Percentiles rank a stretch among this genome's conserved stretches.
phyloP scores from a whole-genome alignment of 1,284 basidiomycete genomes.

The Earliella scabrosa region DNA sequence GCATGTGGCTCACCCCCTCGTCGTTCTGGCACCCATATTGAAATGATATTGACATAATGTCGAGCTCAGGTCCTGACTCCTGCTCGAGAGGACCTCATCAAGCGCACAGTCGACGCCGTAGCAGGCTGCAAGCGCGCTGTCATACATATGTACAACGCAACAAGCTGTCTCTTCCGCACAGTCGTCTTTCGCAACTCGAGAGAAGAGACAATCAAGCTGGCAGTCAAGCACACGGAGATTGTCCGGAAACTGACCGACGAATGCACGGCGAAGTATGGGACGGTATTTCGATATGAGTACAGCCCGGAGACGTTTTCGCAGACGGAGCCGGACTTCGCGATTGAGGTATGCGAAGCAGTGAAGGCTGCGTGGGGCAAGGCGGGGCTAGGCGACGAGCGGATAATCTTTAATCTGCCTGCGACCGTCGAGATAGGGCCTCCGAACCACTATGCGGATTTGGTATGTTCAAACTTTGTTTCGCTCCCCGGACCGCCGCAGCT shows the following conservation, averaged over 20 bases:
- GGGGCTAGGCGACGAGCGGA: conserved; percentile 76
- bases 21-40: neutral
- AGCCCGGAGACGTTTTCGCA: conserved; percentile 99
- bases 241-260: conserved; percentile 86
- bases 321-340: conserved; percentile 94
- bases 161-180: conserved; percentile 90
- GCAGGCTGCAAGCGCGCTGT: conserved; percentile 93
- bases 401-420: conserved; percentile 98
- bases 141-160: conserved; percentile 99
- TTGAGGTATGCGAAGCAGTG: conserved; percentile 94
- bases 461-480: conserved; percentile 35
- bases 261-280: conserved; percentile 83
- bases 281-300: conserved; percentile 95
- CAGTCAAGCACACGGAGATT: conserved; percentile 87
- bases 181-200: conserved; percentile 96
- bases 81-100: conserved; percentile 94
- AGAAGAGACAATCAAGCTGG: conserved; percentile 89
- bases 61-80: conserved; percentile 86
- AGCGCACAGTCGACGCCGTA: conserved; percentile 88
- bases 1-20: neutral
- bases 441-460: conserved; percentile 98
- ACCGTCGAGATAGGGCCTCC: conserved; percentile 98
- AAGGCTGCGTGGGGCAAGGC: conserved; percentile 90
- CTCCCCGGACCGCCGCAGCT: neutral
- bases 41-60: conserved; percentile 35